These are phyloP conservation scores for Verticillium klebahnii DNA, from an alignment of 2,329 filamentous ascomycete genomes.

Conservation along the genomic window DNA sequence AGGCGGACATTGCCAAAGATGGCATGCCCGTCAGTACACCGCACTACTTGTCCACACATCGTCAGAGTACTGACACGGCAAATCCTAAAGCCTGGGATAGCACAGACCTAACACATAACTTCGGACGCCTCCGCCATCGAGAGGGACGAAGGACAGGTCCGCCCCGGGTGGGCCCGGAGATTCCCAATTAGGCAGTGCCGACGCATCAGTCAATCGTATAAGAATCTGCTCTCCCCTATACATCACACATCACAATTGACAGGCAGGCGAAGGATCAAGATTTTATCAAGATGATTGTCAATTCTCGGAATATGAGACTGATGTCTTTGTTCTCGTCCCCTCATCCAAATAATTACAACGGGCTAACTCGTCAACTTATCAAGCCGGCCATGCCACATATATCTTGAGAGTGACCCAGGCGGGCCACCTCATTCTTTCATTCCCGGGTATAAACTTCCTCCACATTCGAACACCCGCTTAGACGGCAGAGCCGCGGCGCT, in stretches of 20 bases:
- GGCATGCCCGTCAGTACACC: no score
- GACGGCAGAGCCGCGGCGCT: slow-evolving; percentile 16
- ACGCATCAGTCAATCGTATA: neutral
- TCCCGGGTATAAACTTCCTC: neutral
- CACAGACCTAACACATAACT: no score
- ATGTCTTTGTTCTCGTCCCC: neutral
- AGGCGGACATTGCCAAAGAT: no score
- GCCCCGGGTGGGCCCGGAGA: no score
- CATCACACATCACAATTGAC: neutral
- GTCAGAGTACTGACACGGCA: no score
- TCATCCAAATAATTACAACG: neutral
- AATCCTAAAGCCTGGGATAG: no score
- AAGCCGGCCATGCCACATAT: neutral
- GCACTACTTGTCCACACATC: no score
- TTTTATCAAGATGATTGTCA: neutral
- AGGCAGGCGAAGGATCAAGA: neutral
- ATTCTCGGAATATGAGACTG: neutral
- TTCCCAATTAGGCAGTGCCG: no score
- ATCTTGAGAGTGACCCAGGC: neutral
- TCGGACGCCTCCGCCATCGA: no score
- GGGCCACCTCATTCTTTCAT: neutral
- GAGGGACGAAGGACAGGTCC: no score
- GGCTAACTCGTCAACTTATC: neutral
- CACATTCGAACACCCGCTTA: slow-evolving; percentile 13
- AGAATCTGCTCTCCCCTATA: neutral